phyloP scores from a whole-genome alignment of 768 basidiomycete genomes.

The Serpula lacrymans region DNA sequence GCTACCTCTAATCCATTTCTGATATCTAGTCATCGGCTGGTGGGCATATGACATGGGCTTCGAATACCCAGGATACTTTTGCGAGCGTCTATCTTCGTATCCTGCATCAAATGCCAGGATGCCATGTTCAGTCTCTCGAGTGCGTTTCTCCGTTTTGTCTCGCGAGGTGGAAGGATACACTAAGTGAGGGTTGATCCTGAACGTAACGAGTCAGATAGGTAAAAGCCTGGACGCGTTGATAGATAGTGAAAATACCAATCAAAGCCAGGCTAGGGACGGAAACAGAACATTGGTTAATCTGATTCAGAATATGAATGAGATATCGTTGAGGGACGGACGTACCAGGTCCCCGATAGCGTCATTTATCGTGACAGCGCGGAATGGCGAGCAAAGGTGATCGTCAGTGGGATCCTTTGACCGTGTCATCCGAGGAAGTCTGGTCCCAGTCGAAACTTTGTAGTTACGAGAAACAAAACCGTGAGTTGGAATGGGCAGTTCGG shows the following conservation, averaged over 20 bases:
- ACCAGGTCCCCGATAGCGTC: slow-evolving; percentile 73
- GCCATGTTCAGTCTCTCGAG: slow-evolving; percentile 33
- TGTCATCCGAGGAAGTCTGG: slow-evolving; percentile 38
- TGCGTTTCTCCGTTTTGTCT: slow-evolving; percentile 30
- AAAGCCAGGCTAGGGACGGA: slow-evolving; percentile 60
- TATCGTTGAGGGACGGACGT: slow-evolving; percentile 34
- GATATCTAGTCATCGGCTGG: slow-evolving; percentile 42
- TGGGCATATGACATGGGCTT: slow-evolving; percentile 39
- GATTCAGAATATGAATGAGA: too few species aligned
- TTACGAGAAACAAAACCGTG: slow-evolving; percentile 44
- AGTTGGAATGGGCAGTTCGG: slow-evolving; percentile 62
- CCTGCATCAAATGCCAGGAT: slow-evolving; percentile 47
- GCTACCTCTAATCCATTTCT: slow-evolving; percentile 34
- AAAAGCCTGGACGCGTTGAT: not conserved
- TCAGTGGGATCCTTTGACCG: slow-evolving; percentile 35
- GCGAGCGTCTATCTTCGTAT: slow-evolving; percentile 5
- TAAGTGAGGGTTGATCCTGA: slow-evolving; percentile 57
- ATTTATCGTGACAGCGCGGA: slow-evolving; percentile 52
- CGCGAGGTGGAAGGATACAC: slow-evolving; percentile 29
- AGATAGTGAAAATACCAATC: slow-evolving; percentile 51
- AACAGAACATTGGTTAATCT: too few species aligned
- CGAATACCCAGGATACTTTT: slow-evolving; percentile 44
- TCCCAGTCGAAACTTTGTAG: slow-evolving; percentile 43
- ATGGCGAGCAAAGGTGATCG: slow-evolving; percentile 56
- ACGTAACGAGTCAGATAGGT: slow-evolving; percentile 3